Evolutionary conservation across 1,139 yeast species (phyloP).

Genomic region (Pichia sp.): DNA sequence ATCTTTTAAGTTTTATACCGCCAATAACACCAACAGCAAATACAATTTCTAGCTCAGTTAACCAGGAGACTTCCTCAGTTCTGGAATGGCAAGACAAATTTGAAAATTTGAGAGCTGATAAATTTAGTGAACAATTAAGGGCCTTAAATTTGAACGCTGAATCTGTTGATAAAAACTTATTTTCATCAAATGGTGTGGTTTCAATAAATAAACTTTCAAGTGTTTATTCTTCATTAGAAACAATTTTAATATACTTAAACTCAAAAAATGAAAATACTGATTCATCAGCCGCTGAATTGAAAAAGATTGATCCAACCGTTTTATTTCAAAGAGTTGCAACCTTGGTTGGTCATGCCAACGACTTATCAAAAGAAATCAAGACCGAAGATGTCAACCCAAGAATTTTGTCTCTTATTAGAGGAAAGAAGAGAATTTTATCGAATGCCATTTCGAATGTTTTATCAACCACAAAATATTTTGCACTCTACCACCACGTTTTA

Average conservation of each 20-base stretch:
- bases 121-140: conserved; percentile 4
- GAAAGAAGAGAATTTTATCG: conserved; percentile 26
- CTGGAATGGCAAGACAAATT: conserved; percentile 39
- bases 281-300: conserved; percentile 8
- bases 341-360: conserved; percentile 39
- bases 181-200: conserved; percentile 31
- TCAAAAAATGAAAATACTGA: conserved; percentile 13
- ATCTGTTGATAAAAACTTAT: conserved; percentile 2
- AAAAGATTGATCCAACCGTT: conserved; percentile 28
- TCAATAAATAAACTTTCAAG: conserved; percentile 37
- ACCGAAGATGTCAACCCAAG: conserved; percentile 4
- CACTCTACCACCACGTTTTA: conserved; percentile 51
- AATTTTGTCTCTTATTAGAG: conserved; percentile 8
- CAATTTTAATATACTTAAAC: conserved; percentile 32
- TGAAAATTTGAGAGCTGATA: conserved; percentile 33
- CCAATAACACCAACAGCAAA: conserved; percentile 9
- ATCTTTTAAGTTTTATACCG: neutral
- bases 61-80: conserved; percentile 2
- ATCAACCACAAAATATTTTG: conserved; percentile 71
- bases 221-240: conserved; percentile 40
- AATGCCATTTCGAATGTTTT: conserved; percentile 71
- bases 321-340: conserved; percentile 50
- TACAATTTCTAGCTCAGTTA: neutral
- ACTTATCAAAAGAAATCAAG: conserved; percentile 29
- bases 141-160: neutral